These are phyloP conservation scores for Thozetella sp. DNA, from an alignment of 495 filamentous ascomycete species.

Conservation along the genomic window DNA sequence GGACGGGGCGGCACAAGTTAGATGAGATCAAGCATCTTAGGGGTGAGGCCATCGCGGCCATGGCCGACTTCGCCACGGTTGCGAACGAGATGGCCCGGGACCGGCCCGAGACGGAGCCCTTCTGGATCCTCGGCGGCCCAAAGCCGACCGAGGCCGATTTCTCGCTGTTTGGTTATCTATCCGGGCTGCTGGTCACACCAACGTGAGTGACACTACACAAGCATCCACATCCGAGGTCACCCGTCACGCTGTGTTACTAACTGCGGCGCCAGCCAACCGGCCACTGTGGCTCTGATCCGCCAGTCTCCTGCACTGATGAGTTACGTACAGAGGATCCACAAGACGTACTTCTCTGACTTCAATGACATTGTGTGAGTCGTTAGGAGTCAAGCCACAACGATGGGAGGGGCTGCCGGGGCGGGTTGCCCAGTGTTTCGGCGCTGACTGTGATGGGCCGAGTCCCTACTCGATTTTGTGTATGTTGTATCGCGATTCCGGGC, in stretches of 20 bases:
- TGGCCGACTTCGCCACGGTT: constrained; percentile 34
- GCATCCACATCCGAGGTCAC: no score
- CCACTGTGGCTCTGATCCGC: constrained; percentile 9
- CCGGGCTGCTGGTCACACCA: constrained; percentile 31
- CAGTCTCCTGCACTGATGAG: constrained; percentile 8
- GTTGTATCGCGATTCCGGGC: background rate
- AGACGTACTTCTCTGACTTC: constrained; percentile 15
- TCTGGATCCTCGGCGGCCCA: constrained; percentile 55
- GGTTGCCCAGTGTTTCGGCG: background rate
- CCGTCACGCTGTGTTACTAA: background rate
- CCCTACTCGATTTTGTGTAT: background rate
- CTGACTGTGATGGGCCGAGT: no score
- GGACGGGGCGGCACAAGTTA: constrained; percentile 39
- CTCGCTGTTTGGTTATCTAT: constrained; percentile 52
- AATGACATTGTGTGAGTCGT: background rate
- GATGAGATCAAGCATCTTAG: constrained; percentile 43
- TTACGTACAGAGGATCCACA: constrained; percentile 18
- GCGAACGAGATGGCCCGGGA: constrained; percentile 8
- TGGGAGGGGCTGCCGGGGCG: constrained; percentile 3
- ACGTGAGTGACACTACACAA: constrained; percentile 16
- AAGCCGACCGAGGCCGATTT: constrained; percentile 54
- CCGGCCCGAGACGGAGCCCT: constrained; percentile 20
- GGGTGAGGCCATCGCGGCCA: constrained; percentile 42
- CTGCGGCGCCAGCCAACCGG: constrained; percentile 9
- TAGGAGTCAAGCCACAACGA: background rate